A percentile compares a stretch with the other conserved stretches of the same genome.
These are phyloP conservation scores for Musa balbisiana DNA, from an alignment of 202 grass and related monocot genomes.

Conservation along the genomic window DNA sequence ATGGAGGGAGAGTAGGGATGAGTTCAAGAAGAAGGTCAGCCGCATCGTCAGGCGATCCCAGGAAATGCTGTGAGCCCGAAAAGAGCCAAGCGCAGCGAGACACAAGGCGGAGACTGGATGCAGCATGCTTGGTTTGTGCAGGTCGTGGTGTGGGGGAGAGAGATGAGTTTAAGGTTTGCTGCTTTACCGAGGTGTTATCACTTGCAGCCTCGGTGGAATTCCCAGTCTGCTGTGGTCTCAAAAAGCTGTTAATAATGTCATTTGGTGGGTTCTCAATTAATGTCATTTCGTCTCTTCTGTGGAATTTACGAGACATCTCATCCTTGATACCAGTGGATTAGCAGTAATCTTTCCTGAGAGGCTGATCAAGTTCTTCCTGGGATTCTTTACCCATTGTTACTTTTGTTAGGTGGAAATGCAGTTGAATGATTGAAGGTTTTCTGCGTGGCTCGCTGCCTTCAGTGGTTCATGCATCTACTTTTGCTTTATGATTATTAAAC, in stretches of 20 bases:
- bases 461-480: too few relatives aligned
- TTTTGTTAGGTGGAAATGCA: too few relatives aligned
- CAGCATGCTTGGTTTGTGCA: background rate
- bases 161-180: background rate
- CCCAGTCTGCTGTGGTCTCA: background rate
- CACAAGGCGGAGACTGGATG: background rate
- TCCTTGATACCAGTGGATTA: too few relatives aligned
- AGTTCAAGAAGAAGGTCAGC: conserved; percentile 15
- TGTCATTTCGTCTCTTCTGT: too few relatives aligned
- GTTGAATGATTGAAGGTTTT: too few relatives aligned
- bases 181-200: background rate
- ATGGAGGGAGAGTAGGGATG: conserved; percentile 5
- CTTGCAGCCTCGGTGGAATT: background rate
- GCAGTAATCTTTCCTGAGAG: too few relatives aligned
- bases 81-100: background rate
- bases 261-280: too few relatives aligned
- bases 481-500: too few relatives aligned
- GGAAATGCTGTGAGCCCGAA: conserved; percentile 3
- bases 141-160: background rate
- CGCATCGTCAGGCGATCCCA: conserved; percentile 12
- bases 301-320: too few relatives aligned
- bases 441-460: too few relatives aligned
- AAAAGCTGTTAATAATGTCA: background rate
- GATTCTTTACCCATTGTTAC: too few relatives aligned
- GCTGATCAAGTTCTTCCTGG: too few relatives aligned